Base-by-base conservation (phyloP, 768 basidiomycete species). In the Infundibulicybe gibba region DNA sequence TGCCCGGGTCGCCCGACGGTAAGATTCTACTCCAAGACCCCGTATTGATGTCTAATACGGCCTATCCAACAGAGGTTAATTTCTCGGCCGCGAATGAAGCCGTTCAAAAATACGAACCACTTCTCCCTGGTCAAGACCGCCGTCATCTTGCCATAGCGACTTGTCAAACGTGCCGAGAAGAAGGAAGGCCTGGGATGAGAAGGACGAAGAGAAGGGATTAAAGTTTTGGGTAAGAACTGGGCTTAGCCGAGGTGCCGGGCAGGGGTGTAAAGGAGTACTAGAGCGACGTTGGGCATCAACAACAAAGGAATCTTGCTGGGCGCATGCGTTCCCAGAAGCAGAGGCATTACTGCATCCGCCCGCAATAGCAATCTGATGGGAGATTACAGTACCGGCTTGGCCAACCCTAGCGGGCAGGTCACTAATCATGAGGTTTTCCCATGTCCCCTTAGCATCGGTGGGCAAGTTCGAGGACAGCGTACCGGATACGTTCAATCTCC, bases 1-100 rank as follows among this genome's bases (percentile, higher is more conserved):
- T 63, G 14, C 71, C 75, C 37, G 90, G 89, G 59, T 91, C 88
- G 32, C 87, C 87, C 32, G 89, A 73, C 33, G 89, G 89, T 32
- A 90, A 62, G 14, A 88, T 62, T 53, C 89, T 77, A 40, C 79
- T 81, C 90, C 87, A 91, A 8, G 75, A 67, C 5, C 77, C 83
- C 2, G 80, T 76, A 31, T 71, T 66, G 30, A 74, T 69, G 52
- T 88, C 79, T 33, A 90, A 65, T 11, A 90, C 68, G 47, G 76
- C 82, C 84, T 86, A 25, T 25, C 8, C 25, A 25, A 25, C 8
- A 44, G 2, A 47, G 38, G 44, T 12, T 49, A n/a, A 42, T 49
- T 34, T 14, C 48, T 49, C 34, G 51, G 30, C 17, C 49, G 8
- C 34, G 21, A 33, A 42, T 25, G 17, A 45, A 32, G 35, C 41